Percentiles rank a stretch among this genome's conserved stretches.
These are phyloP conservation scores for Hordeum vulgare DNA, from an alignment of 176 grass and related monocot genomes.

Conservation along the genomic window DNA sequence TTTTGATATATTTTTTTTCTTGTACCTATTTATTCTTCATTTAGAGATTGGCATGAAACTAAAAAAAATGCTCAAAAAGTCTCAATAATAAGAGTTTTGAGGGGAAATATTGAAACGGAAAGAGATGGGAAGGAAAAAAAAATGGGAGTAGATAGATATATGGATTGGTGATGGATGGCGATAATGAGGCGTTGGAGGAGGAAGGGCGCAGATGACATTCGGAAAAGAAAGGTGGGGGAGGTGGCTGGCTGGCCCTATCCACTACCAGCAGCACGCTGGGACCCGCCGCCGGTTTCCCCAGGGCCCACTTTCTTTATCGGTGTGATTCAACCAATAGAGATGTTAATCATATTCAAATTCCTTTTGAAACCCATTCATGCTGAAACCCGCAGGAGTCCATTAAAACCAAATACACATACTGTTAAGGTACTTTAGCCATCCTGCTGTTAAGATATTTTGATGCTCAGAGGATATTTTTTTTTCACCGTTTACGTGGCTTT, in stretches of 20 bases:
- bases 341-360: neutral
- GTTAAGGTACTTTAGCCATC: no score
- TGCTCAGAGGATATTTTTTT: neutral
- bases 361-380: neutral
- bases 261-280: constrained; percentile 7
- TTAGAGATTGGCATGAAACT: neutral
- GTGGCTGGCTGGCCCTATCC: constrained; percentile 30
- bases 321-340: constrained; percentile 13
- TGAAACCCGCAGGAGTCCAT: neutral
- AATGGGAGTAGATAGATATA: neutral
- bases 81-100: no score
- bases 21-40: neutral
- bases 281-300: neutral
- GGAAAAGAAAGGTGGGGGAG: constrained; percentile 15
- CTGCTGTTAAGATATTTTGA: no score
- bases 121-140: neutral
- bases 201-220: neutral
- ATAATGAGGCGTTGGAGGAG: neutral
- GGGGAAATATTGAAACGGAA: neutral
- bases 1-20: no score
- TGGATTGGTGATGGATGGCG: constrained; percentile 26
- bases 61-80: no score
- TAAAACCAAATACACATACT: neutral
- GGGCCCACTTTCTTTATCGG: constrained; percentile 10
- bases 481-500: neutral